These are phyloP conservation scores for Vickermania spadyakhi DNA, from an alignment of 208 protist species.

Conservation along the genomic window DNA sequence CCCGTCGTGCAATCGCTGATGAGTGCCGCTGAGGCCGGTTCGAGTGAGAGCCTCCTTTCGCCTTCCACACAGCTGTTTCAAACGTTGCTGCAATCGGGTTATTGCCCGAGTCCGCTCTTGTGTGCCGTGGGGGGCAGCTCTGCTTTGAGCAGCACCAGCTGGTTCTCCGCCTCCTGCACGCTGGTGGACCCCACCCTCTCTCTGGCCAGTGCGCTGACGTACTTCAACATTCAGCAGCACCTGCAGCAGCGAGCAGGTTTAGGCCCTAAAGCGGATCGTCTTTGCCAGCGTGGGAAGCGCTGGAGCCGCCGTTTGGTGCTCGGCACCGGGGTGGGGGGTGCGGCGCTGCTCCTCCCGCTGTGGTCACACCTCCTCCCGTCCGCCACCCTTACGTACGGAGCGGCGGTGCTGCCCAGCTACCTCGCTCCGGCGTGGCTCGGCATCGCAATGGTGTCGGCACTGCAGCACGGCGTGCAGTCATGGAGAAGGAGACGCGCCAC, in stretches of 20 bases:
- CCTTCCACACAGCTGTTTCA: conserved; percentile 48
- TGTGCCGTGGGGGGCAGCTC: not conserved
- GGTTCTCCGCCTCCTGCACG: too few species aligned
- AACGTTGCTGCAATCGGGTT: conserved; percentile 49
- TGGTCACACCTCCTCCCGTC: conserved; percentile 1
- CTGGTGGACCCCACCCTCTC: not conserved
- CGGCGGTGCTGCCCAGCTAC: conserved; percentile 45
- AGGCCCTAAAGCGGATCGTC: not conserved
- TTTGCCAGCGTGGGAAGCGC: not conserved
- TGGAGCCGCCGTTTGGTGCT: not conserved
- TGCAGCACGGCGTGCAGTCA: conserved; percentile 53
- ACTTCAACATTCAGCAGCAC: not conserved
- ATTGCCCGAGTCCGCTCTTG: conserved; percentile 46
- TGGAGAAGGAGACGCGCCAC: conserved; percentile 44
- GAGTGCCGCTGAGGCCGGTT: not conserved
- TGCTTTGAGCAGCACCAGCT: too few species aligned
- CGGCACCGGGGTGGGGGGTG: not conserved
- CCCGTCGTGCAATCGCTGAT: not conserved
- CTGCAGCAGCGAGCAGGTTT: not conserved
- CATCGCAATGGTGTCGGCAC: conserved; percentile 25
- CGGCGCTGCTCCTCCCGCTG: not conserved
- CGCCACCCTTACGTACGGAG: not conserved
- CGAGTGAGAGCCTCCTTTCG: conserved; percentile 30
- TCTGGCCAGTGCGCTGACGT: not conserved
- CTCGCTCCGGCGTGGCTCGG: conserved; percentile 74